phyloP scores from a whole-genome alignment of 2,329 filamentous ascomycete species.

The Fusarium duplospermum region DNA sequence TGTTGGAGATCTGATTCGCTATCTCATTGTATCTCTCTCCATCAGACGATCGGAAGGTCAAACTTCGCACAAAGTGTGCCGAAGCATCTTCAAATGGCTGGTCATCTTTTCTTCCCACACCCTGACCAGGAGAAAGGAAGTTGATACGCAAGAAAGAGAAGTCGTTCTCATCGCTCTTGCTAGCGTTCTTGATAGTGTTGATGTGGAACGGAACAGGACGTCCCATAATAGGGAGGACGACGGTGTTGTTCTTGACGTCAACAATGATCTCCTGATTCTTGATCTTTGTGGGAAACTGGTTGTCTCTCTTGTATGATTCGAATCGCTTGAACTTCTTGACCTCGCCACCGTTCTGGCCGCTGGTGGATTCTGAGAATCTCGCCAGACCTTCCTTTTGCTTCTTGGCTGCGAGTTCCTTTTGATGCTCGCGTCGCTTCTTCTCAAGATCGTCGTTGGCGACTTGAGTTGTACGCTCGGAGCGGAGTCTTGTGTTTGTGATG shows the following conservation, averaged over 20 bases:
- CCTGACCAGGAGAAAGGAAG: slow-evolving; percentile 95
- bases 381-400: slow-evolving; percentile 91
- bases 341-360: slow-evolving; percentile 87
- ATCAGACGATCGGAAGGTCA: slow-evolving; percentile 94
- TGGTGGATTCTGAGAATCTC: slow-evolving; percentile 86
- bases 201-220: slow-evolving; percentile 98
- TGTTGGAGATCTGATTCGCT: slow-evolving; percentile 90
- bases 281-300: slow-evolving; percentile 85
- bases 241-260: slow-evolving; percentile 88
- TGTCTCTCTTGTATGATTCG: slow-evolving; percentile 98
- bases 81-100: slow-evolving; percentile 97
- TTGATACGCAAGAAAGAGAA: slow-evolving; percentile 96
- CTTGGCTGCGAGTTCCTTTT: slow-evolving; percentile 86
- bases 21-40: slow-evolving; percentile 91
- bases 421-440: slow-evolving; percentile 86
- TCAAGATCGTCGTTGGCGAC: slow-evolving; percentile 87
- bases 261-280: slow-evolving; percentile 91
- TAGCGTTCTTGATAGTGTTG: slow-evolving; percentile 97
- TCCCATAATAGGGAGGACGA: slow-evolving; percentile 97
- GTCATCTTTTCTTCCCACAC: slow-evolving; percentile 96
- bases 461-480: slow-evolving; percentile 89
- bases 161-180: slow-evolving; percentile 95
- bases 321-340: slow-evolving; percentile 99
- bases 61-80: slow-evolving; percentile 93
- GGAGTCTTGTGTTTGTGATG: slow-evolving; percentile 91